Conservation (phyloP, 352 stramenopile species). For the Phytophthora pseudosyringae region DNA sequence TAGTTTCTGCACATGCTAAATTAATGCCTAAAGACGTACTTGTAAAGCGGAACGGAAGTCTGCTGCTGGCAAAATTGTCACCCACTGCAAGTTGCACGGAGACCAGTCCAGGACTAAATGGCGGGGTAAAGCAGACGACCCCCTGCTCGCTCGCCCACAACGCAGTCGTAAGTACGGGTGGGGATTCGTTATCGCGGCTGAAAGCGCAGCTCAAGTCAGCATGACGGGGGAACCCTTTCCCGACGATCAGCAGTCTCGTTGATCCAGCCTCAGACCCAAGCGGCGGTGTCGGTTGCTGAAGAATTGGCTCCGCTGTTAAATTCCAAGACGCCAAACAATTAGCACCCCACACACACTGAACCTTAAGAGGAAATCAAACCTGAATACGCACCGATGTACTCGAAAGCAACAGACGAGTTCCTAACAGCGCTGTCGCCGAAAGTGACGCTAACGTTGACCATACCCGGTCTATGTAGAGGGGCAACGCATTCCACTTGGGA, state of each 20-base stretch:
- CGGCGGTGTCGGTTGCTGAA: constrained; percentile 37
- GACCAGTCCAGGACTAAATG: constrained; percentile 22
- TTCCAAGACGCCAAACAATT: neutral
- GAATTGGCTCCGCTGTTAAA: constrained; percentile 33
- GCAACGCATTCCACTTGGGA: constrained; percentile 38
- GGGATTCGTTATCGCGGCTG: neutral
- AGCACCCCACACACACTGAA: neutral
- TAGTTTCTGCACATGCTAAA: neutral
- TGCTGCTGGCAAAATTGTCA: constrained; percentile 22
- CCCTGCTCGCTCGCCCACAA: constrained; percentile 30
- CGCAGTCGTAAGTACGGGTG: constrained; percentile 12
- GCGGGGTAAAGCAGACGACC: constrained; percentile 33
- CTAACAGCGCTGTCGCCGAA: constrained; percentile 1
- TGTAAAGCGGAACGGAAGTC: constrained; percentile 34
- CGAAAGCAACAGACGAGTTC: constrained; percentile 25
- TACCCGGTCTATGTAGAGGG: constrained; percentile 15
- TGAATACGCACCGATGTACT: constrained; percentile 41
- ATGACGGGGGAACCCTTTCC: constrained; percentile 30
- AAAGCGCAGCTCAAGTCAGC: constrained; percentile 30
- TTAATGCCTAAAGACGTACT: constrained; percentile 12
- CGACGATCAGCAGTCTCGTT: constrained; percentile 40
- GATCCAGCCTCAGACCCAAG: constrained; percentile 40
- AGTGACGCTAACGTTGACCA: constrained; percentile 21
- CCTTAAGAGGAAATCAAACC: neutral
- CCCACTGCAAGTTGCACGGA: constrained; percentile 28